Evolutionary conservation across 805 yeast genomes (phyloP), one percentile per base, ranked within the genome.

Genomic region (Wickerhamiella spandovensis): DNA sequence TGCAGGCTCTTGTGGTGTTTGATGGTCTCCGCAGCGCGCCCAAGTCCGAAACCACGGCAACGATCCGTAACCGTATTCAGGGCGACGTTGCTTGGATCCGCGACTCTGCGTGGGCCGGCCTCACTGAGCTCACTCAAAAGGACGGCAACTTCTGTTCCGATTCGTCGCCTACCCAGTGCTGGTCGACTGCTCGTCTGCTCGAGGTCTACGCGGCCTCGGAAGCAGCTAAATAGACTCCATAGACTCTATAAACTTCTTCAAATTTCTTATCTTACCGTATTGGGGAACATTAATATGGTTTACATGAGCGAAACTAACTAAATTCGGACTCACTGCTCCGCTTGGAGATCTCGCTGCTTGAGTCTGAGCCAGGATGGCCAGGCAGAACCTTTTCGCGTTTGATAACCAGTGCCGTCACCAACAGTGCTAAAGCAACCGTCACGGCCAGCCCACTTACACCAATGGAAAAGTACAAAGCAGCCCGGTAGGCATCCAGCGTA

Each of bases 91-190:
- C 68, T 48, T 84, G 92, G 90, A 73, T 92, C 18, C 64, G 67
- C 37, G 73, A 74, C n/a, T 83, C 89, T 55, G 79, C 77, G 18
- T 90, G 97, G 97, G 87, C 94, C 0, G 98, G 98, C 0, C 69
- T 90, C 56, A 79, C 97, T 0, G 98, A 90, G 64, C 72, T 90
- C 60, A 87, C 97, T 2, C 87, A 90, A 61, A 86, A 84, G 66
- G 81, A 83, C 59, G 97, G 97, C 1, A 81, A 71, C 28, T 58
- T 79, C 9, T 90, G 98, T 64, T 61, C 63, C 17, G 97, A 92
- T 64, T 85, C 95, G 1, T 84, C 95, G 56, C 96, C 97, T 2
- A 82, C 97, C 0, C 98, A 90, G 64, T 97, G 97, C 0, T 90
- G 98, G 98, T 85, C 95, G 62, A 69, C 90, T 0, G 81, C 92